Percentiles rank a stretch among this genome's conserved stretches.
phyloP scores from a whole-genome alignment of 352 stramenopile genomes.

The Globisporangium iwayamae region DNA sequence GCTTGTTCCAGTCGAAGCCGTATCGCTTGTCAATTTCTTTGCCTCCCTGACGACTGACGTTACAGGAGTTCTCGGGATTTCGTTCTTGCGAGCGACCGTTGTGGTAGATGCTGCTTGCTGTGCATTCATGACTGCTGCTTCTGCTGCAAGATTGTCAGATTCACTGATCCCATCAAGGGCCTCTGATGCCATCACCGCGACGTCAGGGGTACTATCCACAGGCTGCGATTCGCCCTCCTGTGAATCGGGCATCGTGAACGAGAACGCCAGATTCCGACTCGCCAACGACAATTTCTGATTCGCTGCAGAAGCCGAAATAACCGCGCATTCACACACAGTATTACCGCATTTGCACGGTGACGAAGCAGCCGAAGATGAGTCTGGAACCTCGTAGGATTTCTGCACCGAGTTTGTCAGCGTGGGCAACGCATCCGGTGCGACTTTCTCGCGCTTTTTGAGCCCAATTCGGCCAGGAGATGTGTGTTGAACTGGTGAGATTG shows the following conservation, averaged over 20 bases:
- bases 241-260: slow-evolving; percentile 56
- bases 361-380: slow-evolving; percentile 10
- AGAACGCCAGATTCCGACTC: slow-evolving; percentile 64
- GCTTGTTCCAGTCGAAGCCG: slow-evolving; percentile 7
- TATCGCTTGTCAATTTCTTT: neutral
- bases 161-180: slow-evolving; percentile 18
- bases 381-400: slow-evolving; percentile 28
- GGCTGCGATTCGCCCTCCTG: slow-evolving; percentile 47
- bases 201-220: slow-evolving; percentile 32
- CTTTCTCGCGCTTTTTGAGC: slow-evolving; percentile 31
- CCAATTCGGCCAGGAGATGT: slow-evolving; percentile 15
- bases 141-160: slow-evolving; percentile 14
- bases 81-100: neutral
- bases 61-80: neutral
- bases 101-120: neutral
- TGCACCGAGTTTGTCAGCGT: slow-evolving; percentile 31
- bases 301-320: neutral
- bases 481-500: slow-evolving; percentile 7
- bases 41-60: neutral
- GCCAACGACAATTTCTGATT: slow-evolving; percentile 22
- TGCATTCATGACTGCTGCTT: slow-evolving; percentile 1
- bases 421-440: neutral
- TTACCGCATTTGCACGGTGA: slow-evolving; percentile 22
- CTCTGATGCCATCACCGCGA: slow-evolving; percentile 27
- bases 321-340: slow-evolving; percentile 19